Conservation (phyloP, 176 grass and related monocot species). For the Puccinellia tenuiflora region DNA sequence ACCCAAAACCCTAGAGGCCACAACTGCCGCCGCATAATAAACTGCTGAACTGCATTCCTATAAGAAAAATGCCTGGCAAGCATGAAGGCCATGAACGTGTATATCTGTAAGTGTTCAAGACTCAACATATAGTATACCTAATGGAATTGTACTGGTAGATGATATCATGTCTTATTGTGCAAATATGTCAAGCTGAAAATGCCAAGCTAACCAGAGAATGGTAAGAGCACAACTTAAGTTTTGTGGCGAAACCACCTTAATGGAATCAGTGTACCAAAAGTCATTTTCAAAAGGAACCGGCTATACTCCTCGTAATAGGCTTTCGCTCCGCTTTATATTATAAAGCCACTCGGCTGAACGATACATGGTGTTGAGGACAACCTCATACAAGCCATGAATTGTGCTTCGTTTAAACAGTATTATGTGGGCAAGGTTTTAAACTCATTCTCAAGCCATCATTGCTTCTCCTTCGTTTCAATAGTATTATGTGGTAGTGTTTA, state of each 20-base stretch:
- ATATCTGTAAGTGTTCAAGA: background rate
- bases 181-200: background rate
- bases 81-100: background rate
- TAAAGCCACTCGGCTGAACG: too few relatives aligned
- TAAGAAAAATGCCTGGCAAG: background rate
- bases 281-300: background rate
- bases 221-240: background rate
- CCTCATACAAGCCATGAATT: too few relatives aligned
- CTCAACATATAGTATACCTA: background rate
- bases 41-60: background rate
- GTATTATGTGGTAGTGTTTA: background rate
- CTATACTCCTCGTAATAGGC: too few relatives aligned
- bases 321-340: too few relatives aligned
- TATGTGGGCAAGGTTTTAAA: background rate
- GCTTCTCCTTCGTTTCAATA: background rate
- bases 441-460: background rate
- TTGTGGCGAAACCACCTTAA: background rate
- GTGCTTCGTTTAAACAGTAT: too few relatives aligned
- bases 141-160: background rate
- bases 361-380: too few relatives aligned
- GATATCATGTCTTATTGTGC: background rate
- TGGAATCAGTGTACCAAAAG: background rate
- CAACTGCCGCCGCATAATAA: background rate
- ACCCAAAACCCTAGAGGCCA: background rate
- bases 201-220: background rate